Evolutionary conservation across 2,329 filamentous ascomycete genomes (phyloP).

Genomic region (Thelonectria blattea): DNA sequence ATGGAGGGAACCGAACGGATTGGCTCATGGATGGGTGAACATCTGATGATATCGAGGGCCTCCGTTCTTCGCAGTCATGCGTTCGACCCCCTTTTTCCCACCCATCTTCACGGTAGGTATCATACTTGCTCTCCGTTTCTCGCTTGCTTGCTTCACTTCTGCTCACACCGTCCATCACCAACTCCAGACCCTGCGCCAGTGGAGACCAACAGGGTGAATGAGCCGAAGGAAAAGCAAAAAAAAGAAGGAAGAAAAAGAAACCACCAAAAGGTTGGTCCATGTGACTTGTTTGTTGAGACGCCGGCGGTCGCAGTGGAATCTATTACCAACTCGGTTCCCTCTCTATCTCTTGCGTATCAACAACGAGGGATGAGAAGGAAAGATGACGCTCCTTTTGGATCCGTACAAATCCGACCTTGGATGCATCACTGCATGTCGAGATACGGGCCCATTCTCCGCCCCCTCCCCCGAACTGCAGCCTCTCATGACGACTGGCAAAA

Average conservation of each 20-base stretch:
- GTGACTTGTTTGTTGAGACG: conserved; percentile 17
- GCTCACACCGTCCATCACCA: background rate
- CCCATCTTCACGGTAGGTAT: background rate
- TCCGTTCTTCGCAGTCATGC: background rate
- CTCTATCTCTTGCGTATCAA: background rate
- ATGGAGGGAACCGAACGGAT: background rate
- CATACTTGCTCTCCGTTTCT: background rate
- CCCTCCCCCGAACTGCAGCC: conserved; percentile 4
- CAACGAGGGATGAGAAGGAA: background rate
- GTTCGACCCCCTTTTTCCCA: background rate
- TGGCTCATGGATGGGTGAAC: background rate
- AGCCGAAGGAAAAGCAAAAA: background rate
- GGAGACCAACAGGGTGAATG: background rate
- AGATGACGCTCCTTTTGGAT: background rate
- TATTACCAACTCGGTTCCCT: background rate
- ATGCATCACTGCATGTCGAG: too few species aligned
- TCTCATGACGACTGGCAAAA: conserved; percentile 2
- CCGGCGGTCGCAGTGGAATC: conserved; percentile 8
- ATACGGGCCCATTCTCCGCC: background rate
- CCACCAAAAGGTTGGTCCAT: background rate
- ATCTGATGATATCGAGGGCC: background rate
- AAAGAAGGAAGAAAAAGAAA: background rate
- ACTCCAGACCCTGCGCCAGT: background rate
- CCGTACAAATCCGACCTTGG: too few species aligned
- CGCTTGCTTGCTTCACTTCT: background rate